Conservation (phyloP, 108 stramenopile species). For the Nitzschia putrida region DNA sequence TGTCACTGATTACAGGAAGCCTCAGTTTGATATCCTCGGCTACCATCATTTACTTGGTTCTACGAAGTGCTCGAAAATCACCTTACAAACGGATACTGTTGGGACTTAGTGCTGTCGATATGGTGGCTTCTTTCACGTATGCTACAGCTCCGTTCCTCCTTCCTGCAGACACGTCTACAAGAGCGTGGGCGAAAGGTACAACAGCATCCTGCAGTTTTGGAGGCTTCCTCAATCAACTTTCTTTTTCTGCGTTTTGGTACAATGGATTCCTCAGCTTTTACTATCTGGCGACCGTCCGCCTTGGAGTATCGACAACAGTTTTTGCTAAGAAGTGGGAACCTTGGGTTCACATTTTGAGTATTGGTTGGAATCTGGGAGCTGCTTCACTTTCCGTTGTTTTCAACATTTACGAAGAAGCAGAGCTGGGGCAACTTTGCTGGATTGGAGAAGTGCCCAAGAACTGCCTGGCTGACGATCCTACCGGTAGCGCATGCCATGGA, state of each 20-base stretch:
- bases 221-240: slow-evolving; percentile 34
- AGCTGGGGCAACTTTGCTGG: background rate
- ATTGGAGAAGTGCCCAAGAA: slow-evolving; percentile 8
- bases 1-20: background rate
- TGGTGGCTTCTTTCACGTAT: slow-evolving; percentile 1
- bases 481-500: background rate
- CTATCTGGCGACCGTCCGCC: slow-evolving; percentile 30
- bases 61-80: background rate
- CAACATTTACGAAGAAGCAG: background rate
- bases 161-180: background rate
- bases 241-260: slow-evolving; percentile 26
- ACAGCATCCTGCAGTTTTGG: slow-evolving; percentile 27
- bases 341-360: slow-evolving; percentile 2
- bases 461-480: slow-evolving; percentile 6
- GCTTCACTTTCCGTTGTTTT: background rate
- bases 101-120: slow-evolving; percentile 19
- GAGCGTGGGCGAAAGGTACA: slow-evolving; percentile 34
- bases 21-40: slow-evolving; percentile 11
- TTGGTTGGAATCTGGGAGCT: background rate
- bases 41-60: slow-evolving; percentile 8
- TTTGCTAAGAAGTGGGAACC: slow-evolving; percentile 14
- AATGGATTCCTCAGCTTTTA: slow-evolving; percentile 31
- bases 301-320: background rate
- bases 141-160: slow-evolving; percentile 8
- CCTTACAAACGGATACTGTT: slow-evolving; percentile 32